Base-by-base conservation (phyloP, 2,329 filamentous ascomycete species). In the Microsporum audouinii region DNA sequence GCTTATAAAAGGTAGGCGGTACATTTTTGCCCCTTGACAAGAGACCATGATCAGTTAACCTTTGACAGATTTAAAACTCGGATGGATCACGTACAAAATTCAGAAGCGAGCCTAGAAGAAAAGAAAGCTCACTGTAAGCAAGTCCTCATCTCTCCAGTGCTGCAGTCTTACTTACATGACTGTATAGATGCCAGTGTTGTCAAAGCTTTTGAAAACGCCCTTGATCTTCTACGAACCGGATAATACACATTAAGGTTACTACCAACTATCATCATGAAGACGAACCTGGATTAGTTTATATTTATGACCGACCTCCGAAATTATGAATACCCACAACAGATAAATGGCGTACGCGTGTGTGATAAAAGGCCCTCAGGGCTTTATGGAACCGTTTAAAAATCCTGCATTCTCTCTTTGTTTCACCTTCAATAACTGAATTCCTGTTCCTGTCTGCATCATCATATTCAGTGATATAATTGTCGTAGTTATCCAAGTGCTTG, bases 71-170 rank as follows among this genome's bases (percentile, higher is more conserved):
- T 96, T 53, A 88, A 87, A 69, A 96, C 91, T 1, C 85, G 91
- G 64, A 84, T 87, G 71, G 80, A 84, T 63, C 88, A 87, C 71
- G 89, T 95, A 34, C 84, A 87, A 64, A 78, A 89, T 49, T 84
- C 87, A 0, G 91, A 96, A 71, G 78, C 83, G 43, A 82, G 79
- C 31, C 78, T 95, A 61, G 83, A 85, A 60, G 81, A 86, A 66
- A 94, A 88, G 71, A 87, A 91, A 69, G 80, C 86, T 63, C 91
- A 96, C 68, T 89, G 91, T 95, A 76, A 77, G 88, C 76, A 34
- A 17, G 17, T 27, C 17, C 49, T 63, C 34, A 7, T 5, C 34
- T n/a, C 7, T n/a, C 56, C 27, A 2, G 7, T 34, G 14, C 4
- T 4, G 5, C 38, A 43, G 12, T 10, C 34, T 58, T 60, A 29